A percentile compares a stretch with the other conserved stretches of the same genome.
Evolutionary conservation across 345 rosid species (phyloP).

Genomic region (Leavenworthia alabamica): DNA sequence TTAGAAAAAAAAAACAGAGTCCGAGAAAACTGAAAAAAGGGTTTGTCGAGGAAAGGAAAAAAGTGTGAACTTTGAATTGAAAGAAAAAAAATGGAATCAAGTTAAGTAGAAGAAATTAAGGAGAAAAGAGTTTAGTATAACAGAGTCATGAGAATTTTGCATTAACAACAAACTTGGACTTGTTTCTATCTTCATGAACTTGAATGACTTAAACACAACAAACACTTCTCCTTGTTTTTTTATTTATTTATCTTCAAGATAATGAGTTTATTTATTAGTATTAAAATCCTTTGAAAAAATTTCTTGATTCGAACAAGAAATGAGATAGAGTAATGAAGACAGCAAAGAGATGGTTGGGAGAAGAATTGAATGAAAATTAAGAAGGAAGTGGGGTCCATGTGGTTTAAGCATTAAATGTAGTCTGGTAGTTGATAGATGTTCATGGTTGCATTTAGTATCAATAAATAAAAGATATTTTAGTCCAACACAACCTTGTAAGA

Average conservation of each 20-base stretch:
- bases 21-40: background rate
- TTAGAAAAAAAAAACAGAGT: too few relatives aligned
- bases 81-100: background rate
- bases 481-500: too few relatives aligned
- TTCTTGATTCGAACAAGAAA: conserved; percentile 24
- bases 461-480: conserved; percentile 7
- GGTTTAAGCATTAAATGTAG: conserved; percentile 20
- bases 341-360: conserved; percentile 36
- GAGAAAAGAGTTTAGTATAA: conserved; percentile 25
- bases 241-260: too few relatives aligned
- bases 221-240: conserved; percentile 7
- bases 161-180: conserved; percentile 35
- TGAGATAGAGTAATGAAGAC: conserved; percentile 36
- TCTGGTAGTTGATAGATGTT: conserved; percentile 34
- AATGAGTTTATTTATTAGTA: background rate
- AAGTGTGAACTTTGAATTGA: conserved; percentile 26
- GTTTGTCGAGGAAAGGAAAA: conserved; percentile 24
- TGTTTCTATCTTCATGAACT: conserved; percentile 35
- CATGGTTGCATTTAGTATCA: conserved; percentile 33
- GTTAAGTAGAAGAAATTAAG: conserved; percentile 32
- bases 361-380: conserved; percentile 16
- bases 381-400: conserved; percentile 6
- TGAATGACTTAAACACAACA: conserved; percentile 24
- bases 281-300: too few relatives aligned
- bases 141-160: conserved; percentile 22